Evolutionary conservation across 139 green algal genomes (phyloP), one percentile per base, ranked within the genome.

Genomic region (Coelastrella sp.): DNA sequence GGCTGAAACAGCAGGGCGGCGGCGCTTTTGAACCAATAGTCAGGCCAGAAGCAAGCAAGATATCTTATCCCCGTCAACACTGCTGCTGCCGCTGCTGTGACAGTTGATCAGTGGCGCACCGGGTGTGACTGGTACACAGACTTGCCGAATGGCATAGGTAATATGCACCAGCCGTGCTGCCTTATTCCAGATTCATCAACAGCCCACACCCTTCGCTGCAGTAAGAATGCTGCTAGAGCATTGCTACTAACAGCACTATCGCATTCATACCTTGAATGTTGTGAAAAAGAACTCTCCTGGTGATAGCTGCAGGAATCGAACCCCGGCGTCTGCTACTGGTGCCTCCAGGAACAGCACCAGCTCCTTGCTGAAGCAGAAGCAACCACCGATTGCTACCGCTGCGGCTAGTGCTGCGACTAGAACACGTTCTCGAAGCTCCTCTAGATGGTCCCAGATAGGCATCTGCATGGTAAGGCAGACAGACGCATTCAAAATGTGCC

Each of bases 261-360:
- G 32, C 7, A 64, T 58, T 64, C 77, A 10, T 81, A 98, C 97
- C 96, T 99, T 99, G 84, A 99, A 92, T 0, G 98, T 99, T n/a
- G 98, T 99, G 95, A 99, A 99, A 94, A 99, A 99, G 91, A 98
- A 99, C 91, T 99, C 98, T 17, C 98, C 98, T 6, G 98, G 98
- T 5, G 96, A 99, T 5, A 99, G 96, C 93, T 99, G 98, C 91
- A 99, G 94, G 94, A 99, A 99, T 54, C 96, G 94, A 56, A 99
- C 98, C 11, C 98, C 98, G 22, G 98, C 90, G 16, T 95, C 92
- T 13, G 95, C 96, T 59, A 99, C 98, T 0, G 98, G 98, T 6
- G 96, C 96, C 92, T 99, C 98, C 84, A 99, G 93, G 83, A 99
- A 99, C 13, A 98, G 91, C 11, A 99, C 95, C 22, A 99, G 94